A percentile compares a stretch with the other conserved stretches of the same genome.
Evolutionary conservation across 2,329 filamentous ascomycete species (phyloP).

Genomic region (Pyrenophora seminiperda): DNA sequence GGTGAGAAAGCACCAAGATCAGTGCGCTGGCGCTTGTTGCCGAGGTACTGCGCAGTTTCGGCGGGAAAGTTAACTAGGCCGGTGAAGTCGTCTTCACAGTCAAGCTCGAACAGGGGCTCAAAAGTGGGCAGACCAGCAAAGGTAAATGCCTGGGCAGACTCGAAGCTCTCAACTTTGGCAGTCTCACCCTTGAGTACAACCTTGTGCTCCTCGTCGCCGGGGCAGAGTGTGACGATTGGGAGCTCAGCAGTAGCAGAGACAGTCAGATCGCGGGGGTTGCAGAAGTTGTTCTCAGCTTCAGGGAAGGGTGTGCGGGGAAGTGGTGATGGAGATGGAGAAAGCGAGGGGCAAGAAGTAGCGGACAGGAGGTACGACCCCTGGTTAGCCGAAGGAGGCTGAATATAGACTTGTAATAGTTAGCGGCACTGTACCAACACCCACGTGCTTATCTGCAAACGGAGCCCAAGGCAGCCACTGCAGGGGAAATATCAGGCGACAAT

Average conservation of each 20-base stretch:
- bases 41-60: slow-evolving; percentile 64
- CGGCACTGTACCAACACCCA: slow-evolving; percentile 7
- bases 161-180: slow-evolving; percentile 46
- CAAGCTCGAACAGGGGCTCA: slow-evolving; percentile 85
- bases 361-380: slow-evolving; percentile 73
- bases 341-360: slow-evolving; percentile 75
- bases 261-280: slow-evolving; percentile 87
- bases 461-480: not conserved
- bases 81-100: slow-evolving; percentile 88
- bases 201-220: slow-evolving; percentile 66
- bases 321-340: slow-evolving; percentile 85
- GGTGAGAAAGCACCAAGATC: slow-evolving; percentile 64
- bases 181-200: slow-evolving; percentile 56
- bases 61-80: slow-evolving; percentile 72
- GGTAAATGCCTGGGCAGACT: slow-evolving; percentile 44
- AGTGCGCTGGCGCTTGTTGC: slow-evolving; percentile 74
- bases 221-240: slow-evolving; percentile 64
- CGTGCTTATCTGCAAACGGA: not conserved
- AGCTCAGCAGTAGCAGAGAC: slow-evolving; percentile 69
- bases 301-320: slow-evolving; percentile 71
- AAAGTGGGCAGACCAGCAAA: slow-evolving; percentile 71
- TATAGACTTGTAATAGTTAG: slow-evolving; percentile 60
- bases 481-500: not conserved
- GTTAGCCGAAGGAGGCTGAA: slow-evolving; percentile 70
- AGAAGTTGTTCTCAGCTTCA: slow-evolving; percentile 80